These are phyloP conservation scores for Xylaria nigripes DNA, from an alignment of 495 filamentous ascomycete species.

Conservation along the genomic window DNA sequence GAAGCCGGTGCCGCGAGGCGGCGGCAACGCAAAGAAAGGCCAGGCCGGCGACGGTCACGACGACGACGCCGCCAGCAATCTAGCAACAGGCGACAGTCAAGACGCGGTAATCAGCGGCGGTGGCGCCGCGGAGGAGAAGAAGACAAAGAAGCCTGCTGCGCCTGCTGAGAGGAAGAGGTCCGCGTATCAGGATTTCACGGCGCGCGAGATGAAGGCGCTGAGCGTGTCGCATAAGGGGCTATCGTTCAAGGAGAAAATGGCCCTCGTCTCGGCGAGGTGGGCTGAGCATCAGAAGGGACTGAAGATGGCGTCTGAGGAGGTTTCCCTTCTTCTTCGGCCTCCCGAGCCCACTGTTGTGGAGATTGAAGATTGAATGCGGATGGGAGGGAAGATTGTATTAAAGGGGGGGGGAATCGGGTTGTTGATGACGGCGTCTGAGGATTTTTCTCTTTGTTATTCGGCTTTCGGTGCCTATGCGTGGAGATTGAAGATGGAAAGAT, in stretches of 20 bases:
- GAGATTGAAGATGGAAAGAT: too few species aligned
- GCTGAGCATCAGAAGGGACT: neutral
- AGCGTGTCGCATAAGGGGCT: conserved; percentile 40
- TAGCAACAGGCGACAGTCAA: neutral
- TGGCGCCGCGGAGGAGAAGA: neutral
- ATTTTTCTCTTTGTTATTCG: too few species aligned
- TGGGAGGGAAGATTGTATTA: too few species aligned
- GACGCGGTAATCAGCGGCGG: neutral
- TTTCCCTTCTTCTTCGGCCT: neutral
- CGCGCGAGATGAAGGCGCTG: conserved; percentile 43
- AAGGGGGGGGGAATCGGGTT: too few species aligned
- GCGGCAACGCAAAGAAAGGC: neutral
- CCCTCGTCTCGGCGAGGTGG: conserved; percentile 39
- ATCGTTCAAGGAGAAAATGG: conserved; percentile 54
- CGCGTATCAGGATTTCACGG: conserved; percentile 59
- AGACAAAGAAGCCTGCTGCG: conserved; percentile 25
- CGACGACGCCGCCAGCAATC: neutral
- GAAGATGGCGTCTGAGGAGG: too few species aligned
- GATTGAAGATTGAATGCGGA: too few species aligned
- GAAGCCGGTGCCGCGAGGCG: conserved; percentile 62
- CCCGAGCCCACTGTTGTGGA: neutral
- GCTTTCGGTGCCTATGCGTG: too few species aligned
- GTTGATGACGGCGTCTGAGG: too few species aligned
- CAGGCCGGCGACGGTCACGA: neutral
- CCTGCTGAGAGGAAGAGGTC: conserved; percentile 23